Evolutionary conservation across 208 protist genomes (phyloP).

Genomic region (Crithidia sp.): DNA sequence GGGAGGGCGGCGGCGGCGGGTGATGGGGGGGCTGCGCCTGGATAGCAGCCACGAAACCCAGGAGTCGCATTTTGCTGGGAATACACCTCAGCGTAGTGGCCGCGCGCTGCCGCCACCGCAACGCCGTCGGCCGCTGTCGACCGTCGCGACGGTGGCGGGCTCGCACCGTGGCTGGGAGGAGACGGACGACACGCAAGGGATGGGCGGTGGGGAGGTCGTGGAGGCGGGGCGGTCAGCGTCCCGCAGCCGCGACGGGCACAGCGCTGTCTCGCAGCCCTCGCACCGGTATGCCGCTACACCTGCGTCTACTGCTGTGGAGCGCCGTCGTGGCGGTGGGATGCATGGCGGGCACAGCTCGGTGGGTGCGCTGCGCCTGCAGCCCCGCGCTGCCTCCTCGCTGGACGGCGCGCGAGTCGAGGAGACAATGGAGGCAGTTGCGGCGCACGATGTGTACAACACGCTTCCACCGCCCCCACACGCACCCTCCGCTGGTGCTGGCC

Average conservation of each 20-base stretch:
- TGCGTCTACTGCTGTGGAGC: neutral
- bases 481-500: neutral
- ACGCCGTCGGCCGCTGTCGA: constrained; percentile 2
- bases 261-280: too few species aligned
- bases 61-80: neutral
- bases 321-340: neutral
- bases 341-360: neutral
- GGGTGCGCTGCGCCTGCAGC: neutral
- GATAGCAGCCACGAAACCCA: neutral
- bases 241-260: neutral
- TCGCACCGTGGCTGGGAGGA: neutral
- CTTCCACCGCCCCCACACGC: neutral
- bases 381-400: neutral
- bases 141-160: constrained; percentile 3
- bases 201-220: constrained; percentile 4
- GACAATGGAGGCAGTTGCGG: neutral
- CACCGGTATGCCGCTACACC: too few species aligned
- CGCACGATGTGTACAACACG: too few species aligned
- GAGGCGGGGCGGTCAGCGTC: neutral
- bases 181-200: neutral
- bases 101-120: neutral
- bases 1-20: constrained; percentile 4
- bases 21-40: neutral
- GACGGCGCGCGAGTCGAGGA: neutral
- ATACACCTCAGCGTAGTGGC: neutral